Evolutionary conservation across 345 rosid species (phyloP).

Genomic region (Heritiera littoralis): DNA sequence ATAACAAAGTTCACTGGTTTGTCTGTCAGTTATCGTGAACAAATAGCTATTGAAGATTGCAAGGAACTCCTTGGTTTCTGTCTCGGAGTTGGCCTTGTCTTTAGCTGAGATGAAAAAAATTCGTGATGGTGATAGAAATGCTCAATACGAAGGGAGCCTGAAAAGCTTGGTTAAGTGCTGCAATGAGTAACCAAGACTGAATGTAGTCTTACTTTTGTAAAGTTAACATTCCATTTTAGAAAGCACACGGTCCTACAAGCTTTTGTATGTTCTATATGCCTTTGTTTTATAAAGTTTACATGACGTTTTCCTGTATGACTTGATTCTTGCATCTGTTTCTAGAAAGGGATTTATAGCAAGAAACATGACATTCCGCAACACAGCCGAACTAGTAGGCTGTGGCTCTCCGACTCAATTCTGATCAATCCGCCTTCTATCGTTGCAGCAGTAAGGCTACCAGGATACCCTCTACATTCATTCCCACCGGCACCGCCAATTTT

Average conservation of each 20-base stretch:
- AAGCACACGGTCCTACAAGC: conserved; percentile 7
- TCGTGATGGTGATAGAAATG: conserved; percentile 44
- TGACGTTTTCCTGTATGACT: not conserved
- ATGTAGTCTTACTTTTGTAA: not conserved
- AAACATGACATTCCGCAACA: conserved; percentile 68
- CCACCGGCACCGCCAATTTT: conserved; percentile 81
- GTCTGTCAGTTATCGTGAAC: conserved; percentile 72
- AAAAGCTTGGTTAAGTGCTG: conserved; percentile 90
- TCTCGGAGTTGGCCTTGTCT: conserved; percentile 92
- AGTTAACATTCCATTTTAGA: conserved; percentile 14
- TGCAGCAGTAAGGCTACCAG: conserved; percentile 80
- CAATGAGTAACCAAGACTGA: conserved; percentile 77
- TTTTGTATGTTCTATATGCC: not conserved
- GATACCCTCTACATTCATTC: conserved; percentile 89
- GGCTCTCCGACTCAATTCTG: conserved; percentile 64
- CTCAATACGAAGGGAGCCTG: conserved; percentile 57
- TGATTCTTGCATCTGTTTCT: conserved; percentile 61
- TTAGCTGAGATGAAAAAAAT: conserved; percentile 65
- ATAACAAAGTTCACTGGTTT: conserved; percentile 57
- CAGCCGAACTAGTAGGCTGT: too few species aligned
- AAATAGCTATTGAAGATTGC: conserved; percentile 83
- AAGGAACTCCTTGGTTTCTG: conserved; percentile 80
- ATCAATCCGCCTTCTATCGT: conserved; percentile 67
- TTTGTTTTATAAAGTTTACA: not conserved
- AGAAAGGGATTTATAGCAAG: conserved; percentile 41